Percentiles rank a stretch among this genome's conserved stretches.
Evolutionary conservation across 2,329 filamentous ascomycete species (phyloP).

Genomic region (Aspergillus tanneri): DNA sequence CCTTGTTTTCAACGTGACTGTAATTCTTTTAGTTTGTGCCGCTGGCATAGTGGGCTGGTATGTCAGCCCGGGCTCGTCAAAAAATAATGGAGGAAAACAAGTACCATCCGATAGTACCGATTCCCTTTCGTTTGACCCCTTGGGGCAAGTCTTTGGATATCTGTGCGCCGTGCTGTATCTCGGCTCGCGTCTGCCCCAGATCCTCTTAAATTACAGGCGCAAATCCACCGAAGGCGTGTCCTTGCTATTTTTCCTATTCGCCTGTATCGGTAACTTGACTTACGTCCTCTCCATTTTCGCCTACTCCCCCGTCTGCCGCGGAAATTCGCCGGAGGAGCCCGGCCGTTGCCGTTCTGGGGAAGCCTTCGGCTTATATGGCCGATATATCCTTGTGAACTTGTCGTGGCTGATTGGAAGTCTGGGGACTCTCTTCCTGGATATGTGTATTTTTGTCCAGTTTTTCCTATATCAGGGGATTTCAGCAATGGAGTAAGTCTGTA

Average conservation of each 20-base stretch:
- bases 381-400: slow-evolving; percentile 84
- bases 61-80: slow-evolving; percentile 55
- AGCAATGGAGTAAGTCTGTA: too few species aligned
- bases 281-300: slow-evolving; percentile 91
- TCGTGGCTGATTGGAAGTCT: slow-evolving; percentile 89
- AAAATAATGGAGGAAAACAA: slow-evolving; percentile 38
- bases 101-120: slow-evolving; percentile 15
- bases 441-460: slow-evolving; percentile 86
- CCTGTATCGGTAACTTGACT: slow-evolving; percentile 90
- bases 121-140: slow-evolving; percentile 64
- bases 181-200: slow-evolving; percentile 82
- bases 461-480: slow-evolving; percentile 78
- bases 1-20: slow-evolving; percentile 69
- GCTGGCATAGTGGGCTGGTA: slow-evolving; percentile 87
- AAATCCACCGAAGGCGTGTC: slow-evolving; percentile 93
- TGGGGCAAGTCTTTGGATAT: slow-evolving; percentile 91
- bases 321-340: slow-evolving; percentile 22
- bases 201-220: slow-evolving; percentile 86
- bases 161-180: slow-evolving; percentile 88
- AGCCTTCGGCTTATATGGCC: slow-evolving; percentile 64
- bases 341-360: slow-evolving; percentile 64
- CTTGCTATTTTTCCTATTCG: slow-evolving; percentile 94
- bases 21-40: slow-evolving; percentile 76
- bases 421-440: slow-evolving; percentile 80
- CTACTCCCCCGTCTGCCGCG: slow-evolving; percentile 70